Conservation (phyloP, 345 rosid species). For the Syzygium jambos region DNA sequence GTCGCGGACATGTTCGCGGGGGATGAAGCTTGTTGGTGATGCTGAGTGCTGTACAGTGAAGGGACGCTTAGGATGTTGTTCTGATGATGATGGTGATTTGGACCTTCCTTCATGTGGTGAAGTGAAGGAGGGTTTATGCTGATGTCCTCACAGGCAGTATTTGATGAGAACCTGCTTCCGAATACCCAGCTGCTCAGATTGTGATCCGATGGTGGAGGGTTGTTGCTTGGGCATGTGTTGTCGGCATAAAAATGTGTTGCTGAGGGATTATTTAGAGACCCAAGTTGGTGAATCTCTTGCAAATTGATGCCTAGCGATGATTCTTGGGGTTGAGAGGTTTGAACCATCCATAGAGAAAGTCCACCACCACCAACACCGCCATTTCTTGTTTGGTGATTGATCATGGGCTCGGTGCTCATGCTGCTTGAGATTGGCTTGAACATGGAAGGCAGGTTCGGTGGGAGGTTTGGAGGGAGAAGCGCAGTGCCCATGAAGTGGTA, state of each 20-base stretch:
- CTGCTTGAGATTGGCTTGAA: slow-evolving; percentile 42
- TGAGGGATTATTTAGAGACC: slow-evolving; percentile 12
- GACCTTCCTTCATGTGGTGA: not conserved
- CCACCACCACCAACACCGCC: not conserved
- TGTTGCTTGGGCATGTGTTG: not conserved
- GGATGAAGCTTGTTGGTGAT: slow-evolving; percentile 18
- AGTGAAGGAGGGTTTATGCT: slow-evolving; percentile 21
- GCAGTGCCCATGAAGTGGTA: slow-evolving; percentile 52
- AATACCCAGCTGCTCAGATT: slow-evolving; percentile 40
- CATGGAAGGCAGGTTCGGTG: slow-evolving; percentile 42
- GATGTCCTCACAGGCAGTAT: slow-evolving; percentile 9
- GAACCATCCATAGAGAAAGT: slow-evolving; percentile 40
- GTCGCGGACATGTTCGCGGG: slow-evolving; percentile 81
- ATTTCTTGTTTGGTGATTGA: slow-evolving; percentile 20
- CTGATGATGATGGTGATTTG: slow-evolving; percentile 19
- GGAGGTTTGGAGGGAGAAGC: slow-evolving; percentile 10
- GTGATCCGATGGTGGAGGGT: slow-evolving; percentile 20
- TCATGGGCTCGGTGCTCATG: not conserved
- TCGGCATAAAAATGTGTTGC: not conserved
- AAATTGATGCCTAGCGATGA: slow-evolving; percentile 14
- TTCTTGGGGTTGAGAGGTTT: slow-evolving; percentile 18
- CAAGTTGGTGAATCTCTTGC: slow-evolving; percentile 22
- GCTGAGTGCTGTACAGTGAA: slow-evolving; percentile 57
- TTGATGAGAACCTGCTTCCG: slow-evolving; percentile 21
- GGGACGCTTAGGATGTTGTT: slow-evolving; percentile 51